phyloP scores from a whole-genome alignment of 768 basidiomycete genomes.

The Lyophyllum shimeji region DNA sequence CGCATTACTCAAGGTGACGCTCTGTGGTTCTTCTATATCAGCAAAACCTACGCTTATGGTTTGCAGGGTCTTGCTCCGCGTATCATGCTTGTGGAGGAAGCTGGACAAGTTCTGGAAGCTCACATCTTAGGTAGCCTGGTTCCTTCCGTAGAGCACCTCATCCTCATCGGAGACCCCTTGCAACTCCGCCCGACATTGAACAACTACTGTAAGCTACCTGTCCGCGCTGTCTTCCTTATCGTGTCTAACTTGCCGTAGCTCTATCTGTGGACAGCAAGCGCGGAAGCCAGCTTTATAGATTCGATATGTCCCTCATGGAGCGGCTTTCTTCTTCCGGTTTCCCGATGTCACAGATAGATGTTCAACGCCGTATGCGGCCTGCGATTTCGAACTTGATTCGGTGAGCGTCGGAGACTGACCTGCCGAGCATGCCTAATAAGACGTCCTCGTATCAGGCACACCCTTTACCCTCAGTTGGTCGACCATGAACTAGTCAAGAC shows the following conservation, averaged over 20 bases:
- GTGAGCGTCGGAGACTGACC: constrained; percentile 25
- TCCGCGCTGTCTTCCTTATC: neutral
- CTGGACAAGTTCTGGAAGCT: constrained; percentile 80
- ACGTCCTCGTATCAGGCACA: constrained; percentile 35
- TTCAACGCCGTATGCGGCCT: constrained; percentile 78
- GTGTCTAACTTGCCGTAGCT: constrained; percentile 31
- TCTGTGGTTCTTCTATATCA: neutral
- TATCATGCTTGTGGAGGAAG: constrained; percentile 75
- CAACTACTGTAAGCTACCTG: constrained; percentile 48
- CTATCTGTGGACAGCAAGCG: constrained; percentile 67
- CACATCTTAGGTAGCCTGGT: constrained; percentile 69
- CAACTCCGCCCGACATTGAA: constrained; percentile 72
- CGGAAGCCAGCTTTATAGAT: constrained; percentile 56
- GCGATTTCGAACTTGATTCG: constrained; percentile 61
- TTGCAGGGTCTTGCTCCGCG: constrained; percentile 55
- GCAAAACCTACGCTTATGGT: neutral
- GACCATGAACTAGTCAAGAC: constrained; percentile 52
- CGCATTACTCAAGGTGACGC: constrained; percentile 50
- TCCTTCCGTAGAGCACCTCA: constrained; percentile 67
- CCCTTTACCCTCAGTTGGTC: constrained; percentile 59
- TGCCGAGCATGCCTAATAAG: neutral
- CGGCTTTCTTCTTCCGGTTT: constrained; percentile 57
- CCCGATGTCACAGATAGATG: constrained; percentile 67
- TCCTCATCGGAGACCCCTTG: constrained; percentile 78
- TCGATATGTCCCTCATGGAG: constrained; percentile 79